phyloP scores from a whole-genome alignment of 495 filamentous ascomycete species.

The Tuber umbilicatum region DNA sequence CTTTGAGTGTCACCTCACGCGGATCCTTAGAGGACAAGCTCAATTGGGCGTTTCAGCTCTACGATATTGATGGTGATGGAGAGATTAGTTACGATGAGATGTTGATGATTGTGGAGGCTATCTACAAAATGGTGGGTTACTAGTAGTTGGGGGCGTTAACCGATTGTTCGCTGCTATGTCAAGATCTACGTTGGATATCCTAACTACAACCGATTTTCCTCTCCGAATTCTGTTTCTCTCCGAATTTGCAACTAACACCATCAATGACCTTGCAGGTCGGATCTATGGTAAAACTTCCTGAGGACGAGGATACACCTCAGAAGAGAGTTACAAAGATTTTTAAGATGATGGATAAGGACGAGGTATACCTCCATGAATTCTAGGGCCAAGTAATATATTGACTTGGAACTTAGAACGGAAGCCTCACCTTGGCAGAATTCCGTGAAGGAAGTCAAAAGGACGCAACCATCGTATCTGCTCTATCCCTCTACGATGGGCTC shows the following conservation, averaged over 20 bases:
- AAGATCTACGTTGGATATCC: not conserved
- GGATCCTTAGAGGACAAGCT: conserved; percentile 99
- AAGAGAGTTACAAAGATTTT: conserved; percentile 98
- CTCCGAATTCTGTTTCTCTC: not conserved
- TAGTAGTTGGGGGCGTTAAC: not conserved
- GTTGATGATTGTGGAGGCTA: conserved; percentile 96
- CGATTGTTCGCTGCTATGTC: conserved; percentile 4
- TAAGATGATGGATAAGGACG: conserved; percentile 99
- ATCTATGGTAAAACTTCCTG: conserved; percentile 96
- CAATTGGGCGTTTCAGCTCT: conserved; percentile 98
- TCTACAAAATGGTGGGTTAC: conserved; percentile 92
- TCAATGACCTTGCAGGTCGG: conserved; percentile 59
- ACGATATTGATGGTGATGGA: conserved; percentile 97
- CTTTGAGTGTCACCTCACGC: conserved; percentile 88
- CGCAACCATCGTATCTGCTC: conserved; percentile 96
- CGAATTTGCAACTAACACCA: conserved; percentile 18
- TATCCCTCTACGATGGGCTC: conserved; percentile 92
- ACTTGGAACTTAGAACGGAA: conserved; percentile 33
- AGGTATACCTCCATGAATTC: conserved; percentile 72
- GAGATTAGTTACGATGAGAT: conserved; percentile 99
- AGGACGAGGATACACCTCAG: conserved; percentile 97
- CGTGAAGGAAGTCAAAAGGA: conserved; percentile 98
- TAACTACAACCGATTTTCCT: not conserved
- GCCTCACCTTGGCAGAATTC: conserved; percentile 72
- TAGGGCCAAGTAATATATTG: not conserved